Conservation (phyloP, 208 protist genomes). For the Leishmania turanica region DNA sequence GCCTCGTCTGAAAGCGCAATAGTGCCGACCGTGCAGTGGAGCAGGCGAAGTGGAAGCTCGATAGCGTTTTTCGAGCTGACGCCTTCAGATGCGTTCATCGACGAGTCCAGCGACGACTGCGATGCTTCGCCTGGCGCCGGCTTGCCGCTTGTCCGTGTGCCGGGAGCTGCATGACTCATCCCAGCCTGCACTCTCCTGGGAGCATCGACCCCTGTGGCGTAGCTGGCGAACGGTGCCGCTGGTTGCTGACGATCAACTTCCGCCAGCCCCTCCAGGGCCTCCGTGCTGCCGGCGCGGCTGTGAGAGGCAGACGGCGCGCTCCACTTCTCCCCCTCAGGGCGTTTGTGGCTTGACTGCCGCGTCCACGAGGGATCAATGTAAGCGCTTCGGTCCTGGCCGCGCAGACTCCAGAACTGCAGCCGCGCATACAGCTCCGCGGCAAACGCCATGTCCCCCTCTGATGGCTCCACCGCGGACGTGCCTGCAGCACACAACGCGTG, state of each 20-base stretch:
- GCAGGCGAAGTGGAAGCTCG: slow-evolving; percentile 15
- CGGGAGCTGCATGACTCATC: background rate
- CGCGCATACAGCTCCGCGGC: slow-evolving; percentile 63
- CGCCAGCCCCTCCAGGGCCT: background rate
- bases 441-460: slow-evolving; percentile 62
- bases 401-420: slow-evolving; percentile 72
- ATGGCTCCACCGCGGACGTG: slow-evolving; percentile 7
- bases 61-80: background rate
- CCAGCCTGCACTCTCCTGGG: background rate
- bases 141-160: background rate
- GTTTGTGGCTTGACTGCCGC: background rate
- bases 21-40: slow-evolving; percentile 23
- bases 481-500: background rate
- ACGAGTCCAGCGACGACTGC: background rate
- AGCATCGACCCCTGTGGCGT: background rate
- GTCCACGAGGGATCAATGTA: slow-evolving; percentile 37
- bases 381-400: slow-evolving; percentile 51
- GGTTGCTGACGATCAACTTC: background rate
- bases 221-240: background rate
- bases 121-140: background rate
- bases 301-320: background rate
- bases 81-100: background rate
- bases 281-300: too few species aligned
- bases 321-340: background rate
- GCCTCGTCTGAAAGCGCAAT: slow-evolving; percentile 24